These are phyloP conservation scores for Penstemon newberryi DNA, from an alignment of 257 asterid species.

Conservation along the genomic window DNA sequence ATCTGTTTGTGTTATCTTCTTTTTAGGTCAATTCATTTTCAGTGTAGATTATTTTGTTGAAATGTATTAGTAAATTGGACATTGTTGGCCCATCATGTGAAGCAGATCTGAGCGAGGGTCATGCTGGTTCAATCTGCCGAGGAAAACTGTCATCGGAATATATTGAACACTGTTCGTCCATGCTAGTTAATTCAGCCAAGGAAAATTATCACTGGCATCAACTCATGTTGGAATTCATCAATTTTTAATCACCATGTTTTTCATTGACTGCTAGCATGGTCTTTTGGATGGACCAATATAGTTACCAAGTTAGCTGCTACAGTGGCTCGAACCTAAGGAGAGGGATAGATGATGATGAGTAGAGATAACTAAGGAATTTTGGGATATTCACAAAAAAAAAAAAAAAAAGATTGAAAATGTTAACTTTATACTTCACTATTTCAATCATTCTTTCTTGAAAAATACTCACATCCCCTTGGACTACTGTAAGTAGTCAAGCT, in stretches of 20 bases:
- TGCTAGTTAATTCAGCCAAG: not conserved
- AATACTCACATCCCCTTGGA: not conserved
- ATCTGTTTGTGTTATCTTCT: not conserved
- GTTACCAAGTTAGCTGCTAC: not conserved
- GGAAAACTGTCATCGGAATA: not conserved
- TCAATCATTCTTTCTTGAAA: not conserved
- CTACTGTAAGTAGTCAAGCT: too few species aligned
- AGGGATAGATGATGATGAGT: not conserved
- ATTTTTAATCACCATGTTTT: not conserved
- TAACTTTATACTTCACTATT: not conserved
- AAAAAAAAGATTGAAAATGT: not conserved
- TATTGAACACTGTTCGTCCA: constrained; percentile 2
- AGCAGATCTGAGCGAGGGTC: not conserved
- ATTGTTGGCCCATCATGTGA: constrained; percentile 14
- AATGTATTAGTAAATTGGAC: not conserved
- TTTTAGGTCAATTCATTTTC: constrained; percentile 1
- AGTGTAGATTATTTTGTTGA: not conserved
- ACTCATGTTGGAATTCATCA: constrained; percentile 5
- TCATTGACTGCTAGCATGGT: constrained; percentile 15
- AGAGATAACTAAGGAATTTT: not conserved
- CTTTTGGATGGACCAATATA: constrained; percentile 2
- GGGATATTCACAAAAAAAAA: not conserved
- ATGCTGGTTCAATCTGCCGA: constrained; percentile 11
- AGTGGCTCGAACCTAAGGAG: not conserved
- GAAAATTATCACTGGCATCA: not conserved